These are phyloP conservation scores for Fusarium coicis DNA, from an alignment of 2,329 filamentous ascomycete genomes.

Conservation along the genomic window DNA sequence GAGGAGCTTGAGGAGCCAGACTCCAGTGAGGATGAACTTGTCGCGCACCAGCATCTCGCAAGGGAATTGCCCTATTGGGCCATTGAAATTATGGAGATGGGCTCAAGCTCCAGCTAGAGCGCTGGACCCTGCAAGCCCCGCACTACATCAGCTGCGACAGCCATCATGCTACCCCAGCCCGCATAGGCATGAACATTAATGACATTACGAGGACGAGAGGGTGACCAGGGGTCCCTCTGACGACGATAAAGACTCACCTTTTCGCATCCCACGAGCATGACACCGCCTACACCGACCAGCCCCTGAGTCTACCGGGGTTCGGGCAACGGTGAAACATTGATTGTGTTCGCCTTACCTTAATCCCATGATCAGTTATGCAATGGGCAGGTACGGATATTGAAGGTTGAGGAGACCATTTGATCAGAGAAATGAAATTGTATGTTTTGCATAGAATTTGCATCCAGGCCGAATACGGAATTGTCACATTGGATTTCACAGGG, in stretches of 20 bases:
- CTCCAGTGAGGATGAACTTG: conserved; percentile 58
- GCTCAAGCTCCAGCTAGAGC: conserved; percentile 47
- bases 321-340: conserved; percentile 24
- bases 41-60: conserved; percentile 55
- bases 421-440: conserved; percentile 39
- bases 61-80: conserved; percentile 62
- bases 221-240: conserved; percentile 40
- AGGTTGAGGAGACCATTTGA: conserved; percentile 32
- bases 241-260: conserved; percentile 43
- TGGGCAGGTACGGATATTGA: conserved; percentile 3
- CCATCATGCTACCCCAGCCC: conserved; percentile 27
- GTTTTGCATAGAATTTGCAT: conserved; percentile 42
- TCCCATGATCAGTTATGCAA: conserved; percentile 15
- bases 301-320: conserved; percentile 24
- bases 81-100: conserved; percentile 63
- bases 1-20: conserved; percentile 65
- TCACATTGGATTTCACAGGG: conserved; percentile 36
- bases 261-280: conserved; percentile 34
- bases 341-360: conserved; percentile 6
- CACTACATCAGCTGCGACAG: conserved; percentile 28
- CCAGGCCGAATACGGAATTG: conserved; percentile 26
- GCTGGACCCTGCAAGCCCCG: conserved; percentile 8
- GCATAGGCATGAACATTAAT: conserved; percentile 42
- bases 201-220: conserved; percentile 40
- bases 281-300: conserved; percentile 34